A percentile compares a stretch with the other conserved stretches of the same genome.
These are phyloP conservation scores for Verticillium albo-atrum DNA, from an alignment of 2,329 filamentous ascomycete genomes.

Conservation along the genomic window DNA sequence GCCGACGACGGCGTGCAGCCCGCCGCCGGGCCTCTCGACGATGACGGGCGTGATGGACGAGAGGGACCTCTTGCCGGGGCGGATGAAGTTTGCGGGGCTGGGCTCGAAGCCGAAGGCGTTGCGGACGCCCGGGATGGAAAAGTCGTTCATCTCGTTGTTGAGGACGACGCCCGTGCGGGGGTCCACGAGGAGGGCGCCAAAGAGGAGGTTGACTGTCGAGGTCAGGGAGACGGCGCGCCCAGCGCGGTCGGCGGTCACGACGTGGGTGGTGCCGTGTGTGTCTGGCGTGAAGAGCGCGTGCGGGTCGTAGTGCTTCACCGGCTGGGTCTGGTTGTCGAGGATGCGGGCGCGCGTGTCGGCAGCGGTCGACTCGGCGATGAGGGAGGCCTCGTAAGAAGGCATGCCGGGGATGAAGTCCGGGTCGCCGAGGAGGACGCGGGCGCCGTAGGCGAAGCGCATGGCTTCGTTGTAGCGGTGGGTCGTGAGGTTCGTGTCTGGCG, in stretches of 20 bases:
- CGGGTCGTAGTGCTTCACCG: slow-evolving; percentile 71
- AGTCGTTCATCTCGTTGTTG: slow-evolving; percentile 71
- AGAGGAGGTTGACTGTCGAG: slow-evolving; percentile 83
- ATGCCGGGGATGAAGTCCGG: slow-evolving; percentile 67
- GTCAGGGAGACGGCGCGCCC: slow-evolving; percentile 79
- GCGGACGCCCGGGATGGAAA: slow-evolving; percentile 71
- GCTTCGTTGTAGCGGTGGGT: slow-evolving; percentile 84
- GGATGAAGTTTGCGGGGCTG: slow-evolving; percentile 74
- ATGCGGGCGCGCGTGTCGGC: slow-evolving; percentile 61
- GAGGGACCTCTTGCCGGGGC: slow-evolving; percentile 74
- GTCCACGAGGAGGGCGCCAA: slow-evolving; percentile 74
- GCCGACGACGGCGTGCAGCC: slow-evolving; percentile 65
- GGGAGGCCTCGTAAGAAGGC: slow-evolving; percentile 56
- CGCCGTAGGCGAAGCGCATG: slow-evolving; percentile 82
- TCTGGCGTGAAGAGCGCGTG: slow-evolving; percentile 59
- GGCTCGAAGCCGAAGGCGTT: slow-evolving; percentile 88
- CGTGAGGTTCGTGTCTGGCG: slow-evolving; percentile 56
- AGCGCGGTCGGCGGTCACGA: slow-evolving; percentile 65
- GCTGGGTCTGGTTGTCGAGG: slow-evolving; percentile 65
- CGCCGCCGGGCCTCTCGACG: slow-evolving; percentile 57
- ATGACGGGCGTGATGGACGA: slow-evolving; percentile 81
- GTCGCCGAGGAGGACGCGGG: slow-evolving; percentile 76
- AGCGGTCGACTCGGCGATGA: slow-evolving; percentile 61
- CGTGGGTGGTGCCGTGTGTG: slow-evolving; percentile 63
- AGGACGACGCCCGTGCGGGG: slow-evolving; percentile 80